Evolutionary conservation across 2,329 filamentous ascomycete genomes (phyloP).

Genomic region (Tolypocladium cylindrosporum): DNA sequence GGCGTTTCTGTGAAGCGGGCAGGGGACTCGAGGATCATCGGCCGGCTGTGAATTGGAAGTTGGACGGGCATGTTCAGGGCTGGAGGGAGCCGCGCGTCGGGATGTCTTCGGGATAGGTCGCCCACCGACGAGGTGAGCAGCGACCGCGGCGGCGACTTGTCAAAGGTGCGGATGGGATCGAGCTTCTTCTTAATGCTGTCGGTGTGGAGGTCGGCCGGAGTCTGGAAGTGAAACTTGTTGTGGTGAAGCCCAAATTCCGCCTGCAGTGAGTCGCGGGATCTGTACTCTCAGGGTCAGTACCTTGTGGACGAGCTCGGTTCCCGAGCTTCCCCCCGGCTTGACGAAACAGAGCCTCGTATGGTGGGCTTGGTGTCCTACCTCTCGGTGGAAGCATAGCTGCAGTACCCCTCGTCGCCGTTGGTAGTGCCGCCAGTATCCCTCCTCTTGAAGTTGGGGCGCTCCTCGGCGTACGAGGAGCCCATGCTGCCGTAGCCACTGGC

Average conservation of each 20-base stretch:
- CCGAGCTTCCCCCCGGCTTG: too few species aligned
- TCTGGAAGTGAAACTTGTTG: conserved; percentile 37
- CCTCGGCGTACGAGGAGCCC: conserved; percentile 22
- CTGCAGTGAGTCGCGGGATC: conserved; percentile 31
- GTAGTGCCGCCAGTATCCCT: conserved; percentile 16
- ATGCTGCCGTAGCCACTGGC: conserved; percentile 31
- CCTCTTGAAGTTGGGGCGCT: conserved; percentile 22
- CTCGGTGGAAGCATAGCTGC: conserved; percentile 30
- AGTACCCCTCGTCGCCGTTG: conserved; percentile 32
- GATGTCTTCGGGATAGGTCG: conserved; percentile 26
- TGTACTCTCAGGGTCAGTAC: conserved; percentile 6
- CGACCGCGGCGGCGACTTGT: conserved; percentile 35
- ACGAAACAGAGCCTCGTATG: background rate
- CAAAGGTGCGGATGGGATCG: conserved; percentile 34
- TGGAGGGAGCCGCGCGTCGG: conserved; percentile 30
- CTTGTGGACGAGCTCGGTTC: background rate
- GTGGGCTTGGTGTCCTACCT: conserved; percentile 15
- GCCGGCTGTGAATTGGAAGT: conserved; percentile 26
- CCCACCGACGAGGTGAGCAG: conserved; percentile 31
- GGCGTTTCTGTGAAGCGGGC: conserved; percentile 34
- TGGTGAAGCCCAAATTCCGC: conserved; percentile 38
- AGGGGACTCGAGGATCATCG: conserved; percentile 31
- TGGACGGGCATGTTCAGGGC: conserved; percentile 34
- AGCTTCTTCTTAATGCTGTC: conserved; percentile 45
- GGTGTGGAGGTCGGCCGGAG: conserved; percentile 36